A percentile compares a stretch with the other conserved stretches of the same genome.
Evolutionary conservation across 1,139 yeast genomes (phyloP).

Genomic region (Protomyces inouyei): DNA sequence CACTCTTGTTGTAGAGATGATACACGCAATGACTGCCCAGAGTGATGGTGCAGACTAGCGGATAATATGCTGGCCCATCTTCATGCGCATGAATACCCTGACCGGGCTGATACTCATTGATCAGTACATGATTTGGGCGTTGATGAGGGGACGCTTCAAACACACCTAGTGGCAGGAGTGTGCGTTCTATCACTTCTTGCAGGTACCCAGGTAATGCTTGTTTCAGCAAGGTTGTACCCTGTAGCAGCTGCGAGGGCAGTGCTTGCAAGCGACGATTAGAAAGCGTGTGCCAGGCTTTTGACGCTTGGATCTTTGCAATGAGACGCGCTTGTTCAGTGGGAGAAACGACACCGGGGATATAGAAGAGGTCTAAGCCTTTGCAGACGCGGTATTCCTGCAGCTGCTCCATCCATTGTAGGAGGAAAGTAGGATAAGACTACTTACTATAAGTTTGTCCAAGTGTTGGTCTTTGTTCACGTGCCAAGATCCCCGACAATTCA

Average conservation of each 20-base stretch:
- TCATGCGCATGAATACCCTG: slow-evolving; percentile 33
- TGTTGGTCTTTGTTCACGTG: neutral
- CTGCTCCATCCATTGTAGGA: neutral
- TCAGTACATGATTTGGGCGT: slow-evolving; percentile 30
- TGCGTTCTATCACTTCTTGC: slow-evolving; percentile 23
- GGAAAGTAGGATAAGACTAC: neutral
- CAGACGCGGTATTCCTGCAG: slow-evolving; percentile 3
- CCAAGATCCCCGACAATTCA: neutral
- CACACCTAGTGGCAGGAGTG: slow-evolving; percentile 28
- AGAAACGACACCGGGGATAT: slow-evolving; percentile 29
- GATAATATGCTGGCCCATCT: slow-evolving; percentile 32
- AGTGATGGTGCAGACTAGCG: slow-evolving; percentile 32
- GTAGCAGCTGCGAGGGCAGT: slow-evolving; percentile 30
- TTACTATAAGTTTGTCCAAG: neutral
- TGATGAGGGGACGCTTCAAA: slow-evolving; percentile 29
- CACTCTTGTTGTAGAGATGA: slow-evolving; percentile 26
- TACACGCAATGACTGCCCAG: slow-evolving; percentile 29
- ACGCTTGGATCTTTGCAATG: slow-evolving; percentile 25
- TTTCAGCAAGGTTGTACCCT: slow-evolving; percentile 28
- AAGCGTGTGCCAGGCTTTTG: slow-evolving; percentile 28
- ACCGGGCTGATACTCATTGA: slow-evolving; percentile 32
- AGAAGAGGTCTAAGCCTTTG: slow-evolving; percentile 13
- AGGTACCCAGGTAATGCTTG: slow-evolving; percentile 30
- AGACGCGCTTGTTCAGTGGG: slow-evolving; percentile 27
- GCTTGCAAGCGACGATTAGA: slow-evolving; percentile 31